These are phyloP conservation scores for Nothophaeocryptopus gaeumannii DNA, from an alignment of 2,329 filamentous ascomycete species.

Conservation along the genomic window DNA sequence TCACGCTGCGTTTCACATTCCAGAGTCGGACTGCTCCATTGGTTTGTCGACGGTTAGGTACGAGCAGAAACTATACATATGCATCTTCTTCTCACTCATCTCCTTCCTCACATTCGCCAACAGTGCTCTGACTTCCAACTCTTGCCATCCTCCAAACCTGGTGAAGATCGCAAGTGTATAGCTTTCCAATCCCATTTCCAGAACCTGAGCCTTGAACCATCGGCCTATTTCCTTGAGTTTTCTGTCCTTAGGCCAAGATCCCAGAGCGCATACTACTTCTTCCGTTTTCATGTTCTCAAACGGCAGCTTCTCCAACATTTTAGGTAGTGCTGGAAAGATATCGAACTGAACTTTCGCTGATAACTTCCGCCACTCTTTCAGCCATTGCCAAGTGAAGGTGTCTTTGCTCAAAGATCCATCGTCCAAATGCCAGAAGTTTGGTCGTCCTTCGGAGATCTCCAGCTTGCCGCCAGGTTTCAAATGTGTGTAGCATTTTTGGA, in stretches of 20 bases:
- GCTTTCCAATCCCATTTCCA: constrained; percentile 40
- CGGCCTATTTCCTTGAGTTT: constrained; percentile 39
- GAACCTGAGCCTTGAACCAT: constrained; percentile 26
- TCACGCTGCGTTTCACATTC: too few relatives aligned
- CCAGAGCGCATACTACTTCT: constrained; percentile 27
- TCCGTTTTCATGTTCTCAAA: constrained; percentile 2
- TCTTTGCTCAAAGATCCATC: background rate
- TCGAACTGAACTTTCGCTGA: constrained; percentile 7
- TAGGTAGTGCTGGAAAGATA: constrained; percentile 2
- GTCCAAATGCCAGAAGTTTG: constrained; percentile 8
- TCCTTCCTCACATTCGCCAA: constrained; percentile 39
- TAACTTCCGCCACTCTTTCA: constrained; percentile 10
- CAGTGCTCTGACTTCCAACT: constrained; percentile 42
- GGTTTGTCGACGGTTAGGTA: too few relatives aligned
- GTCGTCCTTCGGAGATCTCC: constrained; percentile 11
- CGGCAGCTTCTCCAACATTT: background rate
- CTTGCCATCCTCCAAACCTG: constrained; percentile 38
- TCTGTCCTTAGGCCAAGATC: constrained; percentile 39
- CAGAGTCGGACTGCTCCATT: too few relatives aligned
- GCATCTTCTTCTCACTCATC: constrained; percentile 1
- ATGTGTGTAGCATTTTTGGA: constrained; percentile 9
- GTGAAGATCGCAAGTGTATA: constrained; percentile 41
- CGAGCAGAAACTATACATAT: background rate
- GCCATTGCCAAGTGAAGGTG: constrained; percentile 7
- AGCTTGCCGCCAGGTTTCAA: constrained; percentile 11